These are phyloP conservation scores for Tolypocladium paradoxum DNA, from an alignment of 2,329 filamentous ascomycete genomes.

Conservation along the genomic window DNA sequence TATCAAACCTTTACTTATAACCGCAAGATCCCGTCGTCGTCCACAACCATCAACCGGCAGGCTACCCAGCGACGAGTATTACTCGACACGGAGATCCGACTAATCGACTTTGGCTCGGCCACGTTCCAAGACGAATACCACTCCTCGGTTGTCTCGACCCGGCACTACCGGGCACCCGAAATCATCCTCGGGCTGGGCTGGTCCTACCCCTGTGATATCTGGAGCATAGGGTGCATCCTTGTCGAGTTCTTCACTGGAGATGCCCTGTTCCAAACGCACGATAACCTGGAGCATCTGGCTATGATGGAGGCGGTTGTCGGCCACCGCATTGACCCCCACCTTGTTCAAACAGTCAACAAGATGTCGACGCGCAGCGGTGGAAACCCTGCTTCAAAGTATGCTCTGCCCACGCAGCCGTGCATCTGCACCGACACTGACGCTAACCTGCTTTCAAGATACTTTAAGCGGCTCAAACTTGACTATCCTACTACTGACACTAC, in stretches of 20 bases:
- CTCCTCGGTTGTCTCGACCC: slow-evolving; percentile 59
- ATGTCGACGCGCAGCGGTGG: slow-evolving; percentile 45
- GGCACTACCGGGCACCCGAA: slow-evolving; percentile 60
- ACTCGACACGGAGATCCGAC: slow-evolving; percentile 56
- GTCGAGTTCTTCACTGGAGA: slow-evolving; percentile 65
- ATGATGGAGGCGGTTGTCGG: slow-evolving; percentile 65
- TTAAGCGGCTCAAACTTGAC: slow-evolving; percentile 54
- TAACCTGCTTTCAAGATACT: slow-evolving; percentile 38
- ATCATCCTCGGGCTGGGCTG: slow-evolving; percentile 61
- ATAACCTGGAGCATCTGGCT: slow-evolving; percentile 62
- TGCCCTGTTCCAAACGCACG: slow-evolving; percentile 61
- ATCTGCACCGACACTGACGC: background rate
- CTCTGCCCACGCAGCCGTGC: background rate
- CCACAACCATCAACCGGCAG: slow-evolving; percentile 46
- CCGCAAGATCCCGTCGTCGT: slow-evolving; percentile 58
- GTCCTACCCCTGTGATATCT: slow-evolving; percentile 63
- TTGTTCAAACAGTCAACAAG: slow-evolving; percentile 39
- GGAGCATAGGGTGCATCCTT: slow-evolving; percentile 64
- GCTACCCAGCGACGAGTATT: slow-evolving; percentile 54
- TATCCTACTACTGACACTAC: slow-evolving; percentile 55
- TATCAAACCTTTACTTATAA: slow-evolving; percentile 65
- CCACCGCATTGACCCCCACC: slow-evolving; percentile 43
- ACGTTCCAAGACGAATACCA: slow-evolving; percentile 67
- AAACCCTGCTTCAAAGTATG: slow-evolving; percentile 55
- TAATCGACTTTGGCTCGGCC: slow-evolving; percentile 63